Evolutionary conservation across 352 stramenopile species (phyloP), one percentile per base, ranked within the genome.

Genomic region (Phytophthora cryptogea): DNA sequence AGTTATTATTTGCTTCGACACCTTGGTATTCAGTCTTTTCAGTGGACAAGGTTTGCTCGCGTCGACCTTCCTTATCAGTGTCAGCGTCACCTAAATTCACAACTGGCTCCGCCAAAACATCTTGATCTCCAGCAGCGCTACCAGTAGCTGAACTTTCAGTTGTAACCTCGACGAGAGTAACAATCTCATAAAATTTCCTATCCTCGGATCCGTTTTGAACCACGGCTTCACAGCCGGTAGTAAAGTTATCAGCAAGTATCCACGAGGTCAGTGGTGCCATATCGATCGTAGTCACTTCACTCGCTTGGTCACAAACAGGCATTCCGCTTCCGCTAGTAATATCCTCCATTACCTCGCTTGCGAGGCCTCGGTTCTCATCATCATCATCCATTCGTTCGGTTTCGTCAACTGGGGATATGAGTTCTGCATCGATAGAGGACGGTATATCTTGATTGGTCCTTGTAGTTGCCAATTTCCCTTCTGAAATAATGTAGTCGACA

Each of bases 401-500:
- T 8, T 39, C 16, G 33, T 13, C 32, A 8, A 14, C 32, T 37
- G 9, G 10, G 5, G 9, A 2, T 11, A 8, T 37, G 10, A 11
- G 7, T 14, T 37, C 33, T 41, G 31, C 1, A 17, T 50, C 26
- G 26, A 11, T 10, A 11, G 35, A 28, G 14, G 28, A 28, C 10
- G 31, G 16, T 2, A 46, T n/a, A 13, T 30, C n/a, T 30, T 37
- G 53, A 31, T 52, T 44, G n/a, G 14, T 28, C 8, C 16, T 35
- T 23, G 26, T 28, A 13, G 26, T 35, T 23, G 28, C 44, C 35
- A 56, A 16, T 43, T 56, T 54, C 5, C 54, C 43, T 30, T 56
- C 30, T 28, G 32, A 17, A n/a, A 64, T 10, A 40, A 58, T 57
- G 3, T 43, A 6, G n/a, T 58, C 39, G 17, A 50, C 47, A 16